These are phyloP conservation scores for Rhizopus sp. DNA, from an alignment of 371 early-diverging fungal species.

Conservation along the genomic window DNA sequence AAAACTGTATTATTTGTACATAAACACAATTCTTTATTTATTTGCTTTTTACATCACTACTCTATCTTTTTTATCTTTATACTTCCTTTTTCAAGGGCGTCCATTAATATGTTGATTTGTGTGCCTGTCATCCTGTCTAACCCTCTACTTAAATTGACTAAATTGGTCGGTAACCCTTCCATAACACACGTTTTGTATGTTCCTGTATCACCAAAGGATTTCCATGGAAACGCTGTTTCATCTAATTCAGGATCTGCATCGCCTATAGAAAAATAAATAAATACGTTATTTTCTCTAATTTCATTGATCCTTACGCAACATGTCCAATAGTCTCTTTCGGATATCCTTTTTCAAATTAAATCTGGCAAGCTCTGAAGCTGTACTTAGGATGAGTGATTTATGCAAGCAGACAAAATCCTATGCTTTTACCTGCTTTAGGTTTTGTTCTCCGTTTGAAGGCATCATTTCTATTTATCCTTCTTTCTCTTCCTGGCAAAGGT, in stretches of 20 bases:
- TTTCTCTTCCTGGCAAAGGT: too few relatives aligned
- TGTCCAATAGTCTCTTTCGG: not conserved
- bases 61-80: not conserved
- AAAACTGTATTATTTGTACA: not conserved
- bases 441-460: too few relatives aligned
- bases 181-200: not conserved
- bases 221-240: not conserved
- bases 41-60: not conserved
- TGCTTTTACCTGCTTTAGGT: too few relatives aligned
- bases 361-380: not conserved
- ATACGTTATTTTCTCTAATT: not conserved
- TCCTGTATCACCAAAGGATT: not conserved
- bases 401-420: slow-evolving; percentile 2
- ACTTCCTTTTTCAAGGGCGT: not conserved
- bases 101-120: not conserved
- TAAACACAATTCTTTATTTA: not conserved
- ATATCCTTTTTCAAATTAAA: not conserved
- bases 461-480: too few relatives aligned
- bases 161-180: not conserved
- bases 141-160: not conserved
- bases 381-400: slow-evolving; percentile 17
- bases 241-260: not conserved
- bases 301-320: slow-evolving; percentile 1
- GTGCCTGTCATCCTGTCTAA: not conserved
- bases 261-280: not conserved